Evolutionary conservation across 306 rosid genomes (phyloP), one percentile per base, ranked within the genome.

Genomic region (Glycyrrhiza uralensis): DNA sequence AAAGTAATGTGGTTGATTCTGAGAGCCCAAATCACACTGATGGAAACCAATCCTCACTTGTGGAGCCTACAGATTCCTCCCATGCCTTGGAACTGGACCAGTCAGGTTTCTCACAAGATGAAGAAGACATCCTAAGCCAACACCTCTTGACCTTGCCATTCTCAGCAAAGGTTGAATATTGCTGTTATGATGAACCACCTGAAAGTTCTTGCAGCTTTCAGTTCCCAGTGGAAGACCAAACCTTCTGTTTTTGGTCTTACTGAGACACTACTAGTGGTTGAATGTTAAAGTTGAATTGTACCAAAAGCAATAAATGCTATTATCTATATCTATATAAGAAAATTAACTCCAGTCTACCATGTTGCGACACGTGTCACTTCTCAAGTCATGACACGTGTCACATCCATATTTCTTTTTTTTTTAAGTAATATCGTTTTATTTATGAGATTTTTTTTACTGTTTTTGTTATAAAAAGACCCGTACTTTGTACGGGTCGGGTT

Each of bases 31-130:
- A 77, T 71, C 74, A 79, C 72, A 66, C 85, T 23, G 91, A 91
- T 69, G 75, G 75, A 51, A 85, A 89, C 77, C 80, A 3, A 47
- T 80, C 87, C 4, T 77, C 85, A 32, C 54, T 87, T 33, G n/a
- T 82, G 45, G 96, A 89, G 76, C 91, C 88, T n/a, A 76, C 84
- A 3, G 81, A 74, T 71, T 88, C 93, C 10, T 84, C 89, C 2
- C 87, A 83, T 42, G 82, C 35, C 12, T 63, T 78, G 18, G 89
- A 79, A 66, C 83, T 72, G 19, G 91, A 84, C 10, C 84, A 82
- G 32, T 87, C 90, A 2, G 90, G 85, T 75, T 85, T 85, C 79
- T 85, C 90, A 22, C 91, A 81, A 26, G 93, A 85, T 30, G 89
- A 91, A 72, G 91, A 91, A 32, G 92, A 86, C 45, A 76, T 80